Percentiles rank a stretch among this genome's conserved stretches.
Conservation (phyloP, 2,329 filamentous ascomycete genomes). For the Colletotrichum sp. region DNA sequence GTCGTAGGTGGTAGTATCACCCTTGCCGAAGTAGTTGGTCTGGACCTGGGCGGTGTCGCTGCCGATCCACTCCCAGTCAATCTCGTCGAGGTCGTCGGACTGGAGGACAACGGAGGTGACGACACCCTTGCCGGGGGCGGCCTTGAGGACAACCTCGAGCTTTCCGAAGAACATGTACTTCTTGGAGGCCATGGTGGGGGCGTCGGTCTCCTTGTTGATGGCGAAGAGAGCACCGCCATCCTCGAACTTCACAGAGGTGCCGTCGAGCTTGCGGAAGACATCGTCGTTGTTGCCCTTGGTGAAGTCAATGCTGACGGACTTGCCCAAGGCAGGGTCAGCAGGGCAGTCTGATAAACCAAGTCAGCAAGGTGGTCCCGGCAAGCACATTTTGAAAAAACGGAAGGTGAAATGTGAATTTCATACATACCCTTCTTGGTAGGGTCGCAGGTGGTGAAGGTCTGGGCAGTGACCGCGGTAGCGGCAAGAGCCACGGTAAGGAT, state of each 20-base stretch:
- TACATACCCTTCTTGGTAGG: slow-evolving; percentile 55
- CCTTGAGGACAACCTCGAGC: slow-evolving; percentile 79
- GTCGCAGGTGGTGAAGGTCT: slow-evolving; percentile 63
- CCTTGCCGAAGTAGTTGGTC: slow-evolving; percentile 85
- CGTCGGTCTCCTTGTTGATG: slow-evolving; percentile 71
- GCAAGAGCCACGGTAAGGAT: slow-evolving; percentile 56
- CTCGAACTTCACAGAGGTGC: slow-evolving; percentile 55
- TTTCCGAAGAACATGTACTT: slow-evolving; percentile 98
- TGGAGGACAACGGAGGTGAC: slow-evolving; percentile 90
- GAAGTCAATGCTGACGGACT: slow-evolving; percentile 71
- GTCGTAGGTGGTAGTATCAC: slow-evolving; percentile 73
- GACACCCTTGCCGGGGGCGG: slow-evolving; percentile 81
- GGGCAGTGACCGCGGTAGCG: slow-evolving; percentile 54
- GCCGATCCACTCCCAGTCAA: slow-evolving; percentile 96
- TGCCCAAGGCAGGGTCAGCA: slow-evolving; percentile 77
- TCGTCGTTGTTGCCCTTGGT: slow-evolving; percentile 72
- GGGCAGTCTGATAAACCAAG: slow-evolving; percentile 61
- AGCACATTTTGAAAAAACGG: background rate
- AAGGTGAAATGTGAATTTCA: background rate
- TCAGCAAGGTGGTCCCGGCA: slow-evolving; percentile 24
- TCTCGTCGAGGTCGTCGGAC: slow-evolving; percentile 90
- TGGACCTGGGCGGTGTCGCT: slow-evolving; percentile 77
- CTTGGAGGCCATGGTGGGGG: slow-evolving; percentile 74
- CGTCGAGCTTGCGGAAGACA: slow-evolving; percentile 50
- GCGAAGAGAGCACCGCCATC: slow-evolving; percentile 58